Conservation (phyloP, 2,329 filamentous ascomycete genomes). For the Blumeria graminis region DNA sequence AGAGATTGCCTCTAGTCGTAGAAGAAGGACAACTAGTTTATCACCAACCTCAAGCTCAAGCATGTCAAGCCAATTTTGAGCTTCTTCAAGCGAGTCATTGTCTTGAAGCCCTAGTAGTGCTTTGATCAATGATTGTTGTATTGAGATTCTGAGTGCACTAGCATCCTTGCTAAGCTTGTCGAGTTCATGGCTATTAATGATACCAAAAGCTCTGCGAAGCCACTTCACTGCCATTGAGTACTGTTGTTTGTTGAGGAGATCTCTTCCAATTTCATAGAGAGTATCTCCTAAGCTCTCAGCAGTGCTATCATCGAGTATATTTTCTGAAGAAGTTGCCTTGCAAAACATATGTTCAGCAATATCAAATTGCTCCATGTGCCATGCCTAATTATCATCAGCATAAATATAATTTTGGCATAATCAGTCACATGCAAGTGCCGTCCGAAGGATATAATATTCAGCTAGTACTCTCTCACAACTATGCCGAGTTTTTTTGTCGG, state of each 20-base stretch:
- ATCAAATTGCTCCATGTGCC: constrained; percentile 47
- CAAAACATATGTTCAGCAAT: constrained; percentile 57
- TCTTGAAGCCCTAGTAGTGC: constrained; percentile 25
- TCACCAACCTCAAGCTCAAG: constrained; percentile 39
- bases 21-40: constrained; percentile 37
- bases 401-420: background rate
- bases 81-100: constrained; percentile 22
- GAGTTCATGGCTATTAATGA: constrained; percentile 29
- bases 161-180: constrained; percentile 32
- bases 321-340: constrained; percentile 24
- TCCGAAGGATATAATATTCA: constrained; percentile 15
- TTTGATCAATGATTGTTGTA: constrained; percentile 39
- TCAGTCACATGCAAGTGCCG: constrained; percentile 27
- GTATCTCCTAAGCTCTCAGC: constrained; percentile 41
- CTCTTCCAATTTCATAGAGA: constrained; percentile 48
- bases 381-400: constrained; percentile 31
- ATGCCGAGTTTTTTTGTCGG: constrained; percentile 10
- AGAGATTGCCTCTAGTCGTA: constrained; percentile 43
- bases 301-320: constrained; percentile 21
- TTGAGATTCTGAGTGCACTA: constrained; percentile 37
- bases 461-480: constrained; percentile 12
- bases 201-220: constrained; percentile 42
- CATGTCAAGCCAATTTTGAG: constrained; percentile 30
- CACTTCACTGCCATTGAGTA: constrained; percentile 38
- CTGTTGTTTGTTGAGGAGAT: constrained; percentile 26